These are phyloP conservation scores for Mesostigma viride DNA, from an alignment of 139 green algal genomes.

Conservation along the genomic window DNA sequence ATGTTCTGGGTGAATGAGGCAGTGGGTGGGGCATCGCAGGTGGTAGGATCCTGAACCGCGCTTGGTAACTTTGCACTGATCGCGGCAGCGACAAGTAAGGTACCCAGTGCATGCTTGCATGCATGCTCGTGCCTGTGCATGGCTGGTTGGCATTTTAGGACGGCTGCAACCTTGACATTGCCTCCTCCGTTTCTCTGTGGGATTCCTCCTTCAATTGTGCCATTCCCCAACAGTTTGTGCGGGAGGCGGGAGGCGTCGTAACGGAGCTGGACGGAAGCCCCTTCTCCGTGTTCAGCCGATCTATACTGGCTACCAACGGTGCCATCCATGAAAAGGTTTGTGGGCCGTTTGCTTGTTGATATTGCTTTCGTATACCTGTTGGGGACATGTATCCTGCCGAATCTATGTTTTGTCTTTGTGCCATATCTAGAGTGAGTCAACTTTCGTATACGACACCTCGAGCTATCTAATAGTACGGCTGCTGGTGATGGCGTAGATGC, in stretches of 20 bases:
- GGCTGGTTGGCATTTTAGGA: neutral
- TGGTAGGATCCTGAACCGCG: neutral
- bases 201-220: neutral
- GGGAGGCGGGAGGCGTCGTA: conserved; percentile 55
- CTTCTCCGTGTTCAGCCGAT: conserved; percentile 57
- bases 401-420: too few species aligned
- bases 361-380: too few species aligned
- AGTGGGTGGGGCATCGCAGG: too few species aligned
- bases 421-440: too few species aligned
- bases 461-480: too few species aligned
- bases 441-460: too few species aligned
- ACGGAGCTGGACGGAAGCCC: conserved; percentile 61
- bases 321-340: conserved; percentile 18
- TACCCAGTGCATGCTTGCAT: neutral
- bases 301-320: conserved; percentile 29
- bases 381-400: too few species aligned
- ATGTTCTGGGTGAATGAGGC: too few species aligned
- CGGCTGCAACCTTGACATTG: neutral
- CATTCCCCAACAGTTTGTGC: conserved; percentile 26
- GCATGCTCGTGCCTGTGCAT: neutral
- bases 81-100: neutral
- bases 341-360: too few species aligned
- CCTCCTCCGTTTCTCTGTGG: neutral
- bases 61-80: neutral
- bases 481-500: too few species aligned